These are phyloP conservation scores for Saitozyma sp. DNA, from an alignment of 768 basidiomycete species.

Conservation along the genomic window DNA sequence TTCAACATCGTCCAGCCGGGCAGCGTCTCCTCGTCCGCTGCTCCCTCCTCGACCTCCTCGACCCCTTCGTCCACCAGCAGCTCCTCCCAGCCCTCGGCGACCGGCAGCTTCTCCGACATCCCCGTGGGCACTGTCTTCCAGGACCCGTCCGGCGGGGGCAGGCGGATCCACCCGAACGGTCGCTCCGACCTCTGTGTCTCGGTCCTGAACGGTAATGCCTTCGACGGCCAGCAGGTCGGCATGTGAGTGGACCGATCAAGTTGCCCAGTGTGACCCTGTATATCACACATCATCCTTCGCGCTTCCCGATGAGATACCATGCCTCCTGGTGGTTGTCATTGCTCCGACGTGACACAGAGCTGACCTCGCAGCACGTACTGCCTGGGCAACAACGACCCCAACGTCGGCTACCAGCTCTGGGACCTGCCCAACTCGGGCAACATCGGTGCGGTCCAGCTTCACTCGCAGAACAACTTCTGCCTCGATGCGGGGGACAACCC, in stretches of 20 bases:
- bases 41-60: background rate
- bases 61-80: constrained; percentile 10
- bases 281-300: background rate
- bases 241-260: constrained; percentile 12
- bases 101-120: background rate
- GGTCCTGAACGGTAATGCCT: constrained; percentile 17
- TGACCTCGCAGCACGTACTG: constrained; percentile 14
- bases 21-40: constrained; percentile 1
- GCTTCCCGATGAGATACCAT: no score
- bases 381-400: background rate
- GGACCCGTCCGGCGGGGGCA: constrained; percentile 7
- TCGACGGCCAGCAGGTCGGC: constrained; percentile 12
- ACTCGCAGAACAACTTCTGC: constrained; percentile 4
- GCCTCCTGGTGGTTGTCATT: no score
- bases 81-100: constrained; percentile 3
- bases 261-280: background rate
- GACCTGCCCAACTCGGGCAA: background rate
- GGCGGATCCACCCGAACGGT: constrained; percentile 17
- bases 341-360: background rate
- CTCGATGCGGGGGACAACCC: background rate
- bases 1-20: constrained; percentile 1
- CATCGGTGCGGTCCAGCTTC: background rate
- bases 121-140: constrained; percentile 5
- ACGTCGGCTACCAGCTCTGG: constrained; percentile 4
- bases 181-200: constrained; percentile 23